Evolutionary conservation across 2,329 filamentous ascomycete species (phyloP).

Genomic region (Hypoxylon sp.): DNA sequence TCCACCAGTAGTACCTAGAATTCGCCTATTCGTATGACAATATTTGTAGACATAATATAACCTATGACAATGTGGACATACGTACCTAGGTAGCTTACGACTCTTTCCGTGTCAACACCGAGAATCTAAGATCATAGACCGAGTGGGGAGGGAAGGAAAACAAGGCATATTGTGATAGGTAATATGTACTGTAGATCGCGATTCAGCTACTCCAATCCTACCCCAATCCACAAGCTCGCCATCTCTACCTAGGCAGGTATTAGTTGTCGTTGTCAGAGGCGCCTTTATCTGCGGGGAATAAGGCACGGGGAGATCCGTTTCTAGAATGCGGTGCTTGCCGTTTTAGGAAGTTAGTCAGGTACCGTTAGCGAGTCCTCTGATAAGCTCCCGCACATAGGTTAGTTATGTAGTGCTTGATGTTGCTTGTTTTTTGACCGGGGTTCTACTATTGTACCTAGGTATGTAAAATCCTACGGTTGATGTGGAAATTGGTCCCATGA

Average conservation of each 20-base stretch:
- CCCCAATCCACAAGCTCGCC: slow-evolving; percentile 8
- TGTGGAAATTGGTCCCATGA: too few relatives aligned
- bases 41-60: too few relatives aligned
- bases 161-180: background rate
- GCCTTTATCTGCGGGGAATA: slow-evolving; percentile 37
- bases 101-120: background rate
- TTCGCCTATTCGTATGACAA: background rate
- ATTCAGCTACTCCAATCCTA: slow-evolving; percentile 24
- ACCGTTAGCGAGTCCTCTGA: slow-evolving; percentile 25
- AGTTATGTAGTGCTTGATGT: background rate
- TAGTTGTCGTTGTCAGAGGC: background rate
- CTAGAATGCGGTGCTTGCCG: slow-evolving; percentile 14
- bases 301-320: slow-evolving; percentile 10
- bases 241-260: background rate
- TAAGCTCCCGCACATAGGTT: slow-evolving; percentile 14
- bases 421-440: background rate
- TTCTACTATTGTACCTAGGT: too few relatives aligned
- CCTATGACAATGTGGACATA: background rate
- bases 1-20: background rate
- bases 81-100: too few relatives aligned
- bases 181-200: background rate
- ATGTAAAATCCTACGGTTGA: background rate
- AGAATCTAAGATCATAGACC: slow-evolving; percentile 1
- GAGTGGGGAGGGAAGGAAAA: background rate
- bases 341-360: slow-evolving; percentile 38